phyloP scores from a whole-genome alignment of 1,284 basidiomycete species.

The Naganishia liquefaciens region DNA sequence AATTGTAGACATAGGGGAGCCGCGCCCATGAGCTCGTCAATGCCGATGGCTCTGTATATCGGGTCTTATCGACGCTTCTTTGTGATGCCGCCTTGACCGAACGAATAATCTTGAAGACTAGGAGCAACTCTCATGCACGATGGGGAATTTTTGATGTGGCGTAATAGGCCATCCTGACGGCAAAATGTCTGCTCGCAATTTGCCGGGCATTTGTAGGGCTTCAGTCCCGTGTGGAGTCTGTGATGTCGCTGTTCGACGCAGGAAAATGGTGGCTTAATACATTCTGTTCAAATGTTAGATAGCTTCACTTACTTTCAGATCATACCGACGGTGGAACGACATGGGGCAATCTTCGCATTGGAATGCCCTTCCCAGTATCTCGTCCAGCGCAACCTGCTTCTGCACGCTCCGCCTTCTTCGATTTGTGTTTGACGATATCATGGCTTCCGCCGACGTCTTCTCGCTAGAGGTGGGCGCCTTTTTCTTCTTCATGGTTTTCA shows the following conservation, averaged over 20 bases:
- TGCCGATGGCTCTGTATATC: too few relatives aligned
- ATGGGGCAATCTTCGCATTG: constrained; percentile 13
- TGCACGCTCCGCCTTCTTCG: neutral
- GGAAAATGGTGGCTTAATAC: neutral
- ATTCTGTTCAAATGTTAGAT: neutral
- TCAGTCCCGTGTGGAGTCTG: constrained; percentile 11
- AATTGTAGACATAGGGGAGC: neutral
- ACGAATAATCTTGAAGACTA: constrained; percentile 6
- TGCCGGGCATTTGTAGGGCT: constrained; percentile 16
- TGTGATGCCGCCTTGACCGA: constrained; percentile 13
- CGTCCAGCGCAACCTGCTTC: neutral
- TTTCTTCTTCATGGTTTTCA: neutral
- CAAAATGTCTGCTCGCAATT: neutral
- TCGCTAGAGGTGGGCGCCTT: too few relatives aligned
- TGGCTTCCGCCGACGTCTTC: too few relatives aligned
- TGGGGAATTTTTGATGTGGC: constrained; percentile 4
- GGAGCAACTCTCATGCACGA: constrained; percentile 11
- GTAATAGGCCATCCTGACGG: constrained; percentile 16
- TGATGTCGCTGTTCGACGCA: neutral
- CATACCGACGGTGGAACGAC: constrained; percentile 21
- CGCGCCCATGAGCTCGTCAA: too few relatives aligned
- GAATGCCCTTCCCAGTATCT: neutral
- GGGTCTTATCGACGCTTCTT: constrained; percentile 12
- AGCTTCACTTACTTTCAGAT: constrained; percentile 16
- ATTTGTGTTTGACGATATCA: too few relatives aligned